A percentile compares a stretch with the other conserved stretches of the same genome.
Conservation (phyloP, 108 stramenopile species). For the Epipyxis sp. region DNA sequence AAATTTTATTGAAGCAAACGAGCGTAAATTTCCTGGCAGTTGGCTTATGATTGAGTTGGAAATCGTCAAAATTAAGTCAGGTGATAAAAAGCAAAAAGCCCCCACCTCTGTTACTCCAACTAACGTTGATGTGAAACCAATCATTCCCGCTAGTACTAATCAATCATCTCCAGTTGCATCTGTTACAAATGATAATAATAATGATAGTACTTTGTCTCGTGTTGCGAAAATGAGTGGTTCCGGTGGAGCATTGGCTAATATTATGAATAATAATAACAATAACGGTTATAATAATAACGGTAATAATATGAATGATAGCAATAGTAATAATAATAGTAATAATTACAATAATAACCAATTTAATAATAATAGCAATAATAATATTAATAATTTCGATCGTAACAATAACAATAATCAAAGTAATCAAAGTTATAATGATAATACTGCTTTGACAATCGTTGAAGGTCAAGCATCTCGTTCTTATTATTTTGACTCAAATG, state of each 20-base stretch:
- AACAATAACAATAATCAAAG: not conserved
- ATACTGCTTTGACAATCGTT: not conserved
- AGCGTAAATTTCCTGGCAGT: not conserved
- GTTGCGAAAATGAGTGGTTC: not conserved
- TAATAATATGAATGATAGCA: too few relatives aligned
- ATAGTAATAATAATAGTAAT: not conserved
- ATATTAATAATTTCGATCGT: not conserved
- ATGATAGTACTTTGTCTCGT: not conserved
- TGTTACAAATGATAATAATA: not conserved
- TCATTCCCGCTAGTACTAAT: not conserved
- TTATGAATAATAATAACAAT: too few relatives aligned
- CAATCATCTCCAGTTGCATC: not conserved
- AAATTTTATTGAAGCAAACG: not conserved
- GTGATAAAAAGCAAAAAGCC: not conserved
- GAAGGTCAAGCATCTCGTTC: not conserved
- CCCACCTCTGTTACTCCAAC: not conserved
- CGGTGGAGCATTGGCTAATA: not conserved
- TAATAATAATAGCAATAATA: not conserved
- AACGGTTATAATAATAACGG: too few relatives aligned
- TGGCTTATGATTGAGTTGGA: not conserved
- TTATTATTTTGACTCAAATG: not conserved
- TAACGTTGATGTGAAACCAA: not conserved
- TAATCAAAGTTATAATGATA: not conserved
- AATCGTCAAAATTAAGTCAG: slow-evolving; percentile 14
- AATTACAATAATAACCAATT: not conserved